Percentiles rank a stretch among this genome's conserved stretches.
Evolutionary conservation across 371 early-diverging fungal species (phyloP).

Genomic region (Lichtheimia ramosa): DNA sequence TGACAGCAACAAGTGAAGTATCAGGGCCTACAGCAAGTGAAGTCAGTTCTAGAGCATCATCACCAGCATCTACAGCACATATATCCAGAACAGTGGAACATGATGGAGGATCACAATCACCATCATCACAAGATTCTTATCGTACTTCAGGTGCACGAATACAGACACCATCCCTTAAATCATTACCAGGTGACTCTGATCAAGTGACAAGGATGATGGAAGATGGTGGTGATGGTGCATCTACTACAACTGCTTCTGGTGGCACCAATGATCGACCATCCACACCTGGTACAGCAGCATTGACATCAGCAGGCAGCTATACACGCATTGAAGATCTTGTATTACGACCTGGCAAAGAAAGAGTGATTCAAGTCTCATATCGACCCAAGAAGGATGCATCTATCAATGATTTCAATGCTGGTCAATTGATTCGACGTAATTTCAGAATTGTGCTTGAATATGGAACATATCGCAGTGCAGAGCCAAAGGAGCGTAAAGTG

Average conservation of each 20-base stretch:
- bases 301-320: slow-evolving; percentile 30
- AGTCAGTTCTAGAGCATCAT: slow-evolving; percentile 54
- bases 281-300: not conserved
- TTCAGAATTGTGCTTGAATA: slow-evolving; percentile 82
- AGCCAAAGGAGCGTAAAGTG: slow-evolving; percentile 73
- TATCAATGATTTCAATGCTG: slow-evolving; percentile 67
- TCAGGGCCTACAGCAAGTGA: slow-evolving; percentile 52
- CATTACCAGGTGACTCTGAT: too few species aligned
- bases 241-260: not conserved
- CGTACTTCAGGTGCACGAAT: slow-evolving; percentile 8
- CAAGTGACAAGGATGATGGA: too few species aligned
- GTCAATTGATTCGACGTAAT: slow-evolving; percentile 71
- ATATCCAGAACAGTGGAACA: slow-evolving; percentile 4
- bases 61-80: slow-evolving; percentile 29
- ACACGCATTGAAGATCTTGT: slow-evolving; percentile 86
- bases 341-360: slow-evolving; percentile 84
- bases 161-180: not conserved
- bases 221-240: too few species aligned
- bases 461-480: slow-evolving; percentile 53
- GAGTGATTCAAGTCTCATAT: slow-evolving; percentile 81
- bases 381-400: slow-evolving; percentile 67
- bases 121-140: slow-evolving; percentile 9
- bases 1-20: slow-evolving; percentile 45
- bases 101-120: slow-evolving; percentile 8
- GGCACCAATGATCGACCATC: slow-evolving; percentile 3